Evolutionary conservation across 495 filamentous ascomycete species (phyloP), one percentile per base, ranked within the genome.

Genomic region (Trichoderma gamsii): DNA sequence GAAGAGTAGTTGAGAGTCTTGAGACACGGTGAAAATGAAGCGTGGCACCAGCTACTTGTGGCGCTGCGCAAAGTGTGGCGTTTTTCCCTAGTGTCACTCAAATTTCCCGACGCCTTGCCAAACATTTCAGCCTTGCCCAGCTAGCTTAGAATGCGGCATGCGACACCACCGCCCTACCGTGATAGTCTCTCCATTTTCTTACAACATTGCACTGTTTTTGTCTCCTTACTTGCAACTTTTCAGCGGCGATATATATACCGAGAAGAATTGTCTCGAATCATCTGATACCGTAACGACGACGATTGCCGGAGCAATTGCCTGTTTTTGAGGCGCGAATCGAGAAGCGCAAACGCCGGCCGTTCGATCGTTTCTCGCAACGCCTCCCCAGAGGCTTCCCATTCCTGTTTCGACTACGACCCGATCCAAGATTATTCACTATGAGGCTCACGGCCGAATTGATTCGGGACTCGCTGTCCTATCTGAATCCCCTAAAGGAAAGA

Each of bases 401-500:
- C 43, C 43, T 11, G 2, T 18, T 1, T 46, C 43, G 13, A 46
- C 43, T 12, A 4, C 3, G 18, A 46, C 43, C 43, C 29, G 43
- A 46, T 11, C 13, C 12, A 16, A 29, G 29, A 29, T 38, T 4
- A 9, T 38, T 66, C 73, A 80, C 67, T 64, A 97, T 98, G 95
- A 89, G 95, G 84, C 85, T 99, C 79, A 97, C 93, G 67, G 88
- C 91, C 71, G 95, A 98, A 76, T 90, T 97, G 73, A 93, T 98
- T 75, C 85, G 90, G 77, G 87, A 85, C 79, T 94, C 94, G 69
- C 90, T 94, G 69, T 96, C 92, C 77, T 99, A 96, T 87, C 90
- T 97, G 75, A 98, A 98, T 82, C 92, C 94, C 70, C 84, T 98
- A 80, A 93, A 92, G 79, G 95, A 99, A 83, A 92, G 96, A 75